These are phyloP conservation scores for Populus hybrid DNA, from an alignment of 441 rosid genomes.

Conservation along the genomic window DNA sequence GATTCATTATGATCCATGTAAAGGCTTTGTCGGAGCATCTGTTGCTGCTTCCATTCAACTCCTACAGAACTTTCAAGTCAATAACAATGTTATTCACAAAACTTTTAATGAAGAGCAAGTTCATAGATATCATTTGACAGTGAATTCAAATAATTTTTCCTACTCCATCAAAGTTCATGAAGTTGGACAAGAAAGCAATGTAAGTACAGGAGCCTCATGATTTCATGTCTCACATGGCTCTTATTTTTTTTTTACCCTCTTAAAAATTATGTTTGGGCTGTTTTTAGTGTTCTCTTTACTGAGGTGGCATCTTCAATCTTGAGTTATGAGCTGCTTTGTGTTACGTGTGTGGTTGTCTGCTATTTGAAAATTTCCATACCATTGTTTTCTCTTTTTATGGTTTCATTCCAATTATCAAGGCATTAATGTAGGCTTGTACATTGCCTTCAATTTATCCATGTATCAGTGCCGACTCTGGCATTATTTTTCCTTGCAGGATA, in stretches of 20 bases:
- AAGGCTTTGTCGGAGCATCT: constrained; percentile 67
- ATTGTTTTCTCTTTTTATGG: constrained; percentile 16
- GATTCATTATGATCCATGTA: constrained; percentile 43
- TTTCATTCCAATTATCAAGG: constrained; percentile 2
- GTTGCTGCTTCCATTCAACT: constrained; percentile 47
- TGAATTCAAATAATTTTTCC: constrained; percentile 50
- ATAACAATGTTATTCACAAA: constrained; percentile 41
- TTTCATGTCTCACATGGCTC: constrained; percentile 1
- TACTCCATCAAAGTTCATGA: constrained; percentile 51
- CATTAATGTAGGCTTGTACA: constrained; percentile 2
- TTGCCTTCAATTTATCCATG: background rate
- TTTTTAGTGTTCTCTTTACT: constrained; percentile 1
- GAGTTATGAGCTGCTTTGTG: background rate
- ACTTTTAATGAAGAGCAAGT: constrained; percentile 45
- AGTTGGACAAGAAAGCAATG: constrained; percentile 45
- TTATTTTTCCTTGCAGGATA: constrained; percentile 43
- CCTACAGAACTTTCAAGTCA: constrained; percentile 58
- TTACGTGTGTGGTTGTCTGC: background rate
- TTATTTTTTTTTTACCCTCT: background rate
- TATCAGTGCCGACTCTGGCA: background rate
- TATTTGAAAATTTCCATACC: background rate
- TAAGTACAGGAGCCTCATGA: constrained; percentile 29
- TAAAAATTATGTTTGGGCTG: background rate
- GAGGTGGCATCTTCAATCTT: constrained; percentile 10
- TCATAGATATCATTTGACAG: constrained; percentile 39